Evolutionary conservation across 306 rosid genomes (phyloP), one percentile per base, ranked within the genome.

Genomic region (Cicer yamashitae): DNA sequence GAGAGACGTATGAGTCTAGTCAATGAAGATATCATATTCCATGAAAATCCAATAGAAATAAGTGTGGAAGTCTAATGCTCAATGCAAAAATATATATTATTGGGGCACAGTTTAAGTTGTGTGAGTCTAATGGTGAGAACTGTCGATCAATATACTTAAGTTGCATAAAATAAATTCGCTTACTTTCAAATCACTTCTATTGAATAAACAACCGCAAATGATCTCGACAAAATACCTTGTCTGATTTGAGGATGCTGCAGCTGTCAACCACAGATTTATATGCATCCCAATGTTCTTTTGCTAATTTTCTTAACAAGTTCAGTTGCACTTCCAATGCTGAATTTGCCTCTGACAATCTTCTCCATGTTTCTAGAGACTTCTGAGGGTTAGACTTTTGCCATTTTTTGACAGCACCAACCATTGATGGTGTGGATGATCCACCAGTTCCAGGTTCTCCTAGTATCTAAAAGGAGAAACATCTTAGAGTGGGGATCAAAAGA

Each of bases 391-490:
- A 80, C 82, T 92, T 92, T 78, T 92, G 99, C 99, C 99, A 94
- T 79, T 88, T 92, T 79, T 90, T 94, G 12, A 94, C 97, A 56
- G 96, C 89, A 80, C 97, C 97, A 57, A 94, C 97, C 99, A 94
- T 94, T 59, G 99, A 94, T 72, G 96, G 96, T 1, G 99, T 94
- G 79, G 96, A 94, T 48, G 97, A 94, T 64, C 99, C 99, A 76
- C 99, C 99, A 51, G 79, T 84, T 75, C 99, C 99, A 48, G 99
- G 97, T 83, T 94, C 99, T 80, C 99, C 99, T 65, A 94, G 93
- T 81, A 92, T 69, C 99, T 94, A 78, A 54, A 79, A 47, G 84
- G 62, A 64, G 61, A 56, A 77, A 51, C 82, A 63, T 10, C 76
- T 85, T 56, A 85, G 62, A 62, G 9, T n/a, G 41, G 22, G 41